phyloP scores from a whole-genome alignment of 2,329 filamentous ascomycete genomes.

The Penicillium sp. region DNA sequence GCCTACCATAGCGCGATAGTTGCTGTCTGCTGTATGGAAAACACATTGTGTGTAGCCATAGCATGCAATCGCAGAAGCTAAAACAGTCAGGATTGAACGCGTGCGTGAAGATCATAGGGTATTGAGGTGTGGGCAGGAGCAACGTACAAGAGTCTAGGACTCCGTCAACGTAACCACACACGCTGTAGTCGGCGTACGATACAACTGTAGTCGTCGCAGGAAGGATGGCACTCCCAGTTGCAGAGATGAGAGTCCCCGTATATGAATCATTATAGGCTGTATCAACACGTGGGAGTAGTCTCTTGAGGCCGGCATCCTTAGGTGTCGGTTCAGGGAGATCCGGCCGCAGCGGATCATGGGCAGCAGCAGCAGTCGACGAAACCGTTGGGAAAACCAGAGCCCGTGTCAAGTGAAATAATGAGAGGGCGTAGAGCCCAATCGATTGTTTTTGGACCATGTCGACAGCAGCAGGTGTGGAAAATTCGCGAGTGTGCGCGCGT shows the following conservation, averaged over 20 bases:
- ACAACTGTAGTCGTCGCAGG: neutral
- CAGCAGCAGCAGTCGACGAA: neutral
- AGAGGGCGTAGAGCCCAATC: neutral
- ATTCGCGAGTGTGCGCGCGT: neutral
- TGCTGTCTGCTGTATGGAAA: constrained; percentile 14
- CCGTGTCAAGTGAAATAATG: neutral
- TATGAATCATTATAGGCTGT: neutral
- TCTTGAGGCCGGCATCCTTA: neutral
- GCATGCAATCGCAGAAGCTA: constrained; percentile 4
- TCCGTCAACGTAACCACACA: constrained; percentile 1
- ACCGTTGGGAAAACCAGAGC: neutral
- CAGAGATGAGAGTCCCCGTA: neutral
- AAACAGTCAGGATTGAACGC: neutral
- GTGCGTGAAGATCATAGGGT: neutral
- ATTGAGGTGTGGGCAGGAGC: neutral
- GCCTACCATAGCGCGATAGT: constrained; percentile 15
- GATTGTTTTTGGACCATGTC: neutral
- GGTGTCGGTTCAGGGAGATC: constrained; percentile 1
- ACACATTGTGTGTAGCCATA: constrained; percentile 9
- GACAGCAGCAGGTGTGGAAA: neutral
- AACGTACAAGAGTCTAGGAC: neutral
- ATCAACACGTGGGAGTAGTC: neutral
- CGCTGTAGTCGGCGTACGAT: neutral
- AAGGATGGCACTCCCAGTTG: neutral
- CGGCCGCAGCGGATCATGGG: neutral